Conservation (phyloP, 495 filamentous ascomycete genomes). For the Lepidopterella palustris region DNA sequence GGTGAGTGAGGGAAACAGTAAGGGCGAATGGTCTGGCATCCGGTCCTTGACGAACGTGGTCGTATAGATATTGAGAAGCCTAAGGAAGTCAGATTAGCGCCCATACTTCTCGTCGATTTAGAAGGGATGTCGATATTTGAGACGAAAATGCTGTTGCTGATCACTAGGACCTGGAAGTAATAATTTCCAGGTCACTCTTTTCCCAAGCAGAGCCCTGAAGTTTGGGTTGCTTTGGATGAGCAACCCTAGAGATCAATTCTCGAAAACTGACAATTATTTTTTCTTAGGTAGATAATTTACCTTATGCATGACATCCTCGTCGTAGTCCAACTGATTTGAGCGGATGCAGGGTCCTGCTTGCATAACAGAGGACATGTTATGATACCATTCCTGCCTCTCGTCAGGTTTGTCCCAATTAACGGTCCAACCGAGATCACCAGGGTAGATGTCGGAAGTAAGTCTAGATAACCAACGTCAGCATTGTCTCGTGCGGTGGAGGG, state of each 20-base stretch:
- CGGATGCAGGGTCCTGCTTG: constrained; percentile 76
- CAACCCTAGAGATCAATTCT: background rate
- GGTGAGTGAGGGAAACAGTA: constrained; percentile 86
- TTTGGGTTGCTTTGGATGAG: background rate
- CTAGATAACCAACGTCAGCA: constrained; percentile 3
- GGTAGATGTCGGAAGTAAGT: constrained; percentile 88
- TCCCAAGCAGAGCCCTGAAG: background rate
- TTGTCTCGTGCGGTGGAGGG: background rate
- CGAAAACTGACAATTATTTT: background rate
- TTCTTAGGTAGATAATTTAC: constrained; percentile 6
- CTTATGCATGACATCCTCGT: constrained; percentile 87
- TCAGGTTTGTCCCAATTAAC: constrained; percentile 88
- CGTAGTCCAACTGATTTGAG: constrained; percentile 90
- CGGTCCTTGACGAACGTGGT: constrained; percentile 65
- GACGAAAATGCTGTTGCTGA: no score
- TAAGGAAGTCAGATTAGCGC: constrained; percentile 4
- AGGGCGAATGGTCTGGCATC: constrained; percentile 67
- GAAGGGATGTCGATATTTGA: background rate
- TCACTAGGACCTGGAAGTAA: no score
- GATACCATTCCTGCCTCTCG: constrained; percentile 79
- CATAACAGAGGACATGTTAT: constrained; percentile 83
- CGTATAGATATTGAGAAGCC: constrained; percentile 73
- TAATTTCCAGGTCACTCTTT: no score
- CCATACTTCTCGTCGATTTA: background rate
- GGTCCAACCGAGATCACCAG: constrained; percentile 82